A percentile compares a stretch with the other conserved stretches of the same genome.
Conservation (phyloP, 1,284 basidiomycete genomes). For the Marasmius oreades region DNA sequence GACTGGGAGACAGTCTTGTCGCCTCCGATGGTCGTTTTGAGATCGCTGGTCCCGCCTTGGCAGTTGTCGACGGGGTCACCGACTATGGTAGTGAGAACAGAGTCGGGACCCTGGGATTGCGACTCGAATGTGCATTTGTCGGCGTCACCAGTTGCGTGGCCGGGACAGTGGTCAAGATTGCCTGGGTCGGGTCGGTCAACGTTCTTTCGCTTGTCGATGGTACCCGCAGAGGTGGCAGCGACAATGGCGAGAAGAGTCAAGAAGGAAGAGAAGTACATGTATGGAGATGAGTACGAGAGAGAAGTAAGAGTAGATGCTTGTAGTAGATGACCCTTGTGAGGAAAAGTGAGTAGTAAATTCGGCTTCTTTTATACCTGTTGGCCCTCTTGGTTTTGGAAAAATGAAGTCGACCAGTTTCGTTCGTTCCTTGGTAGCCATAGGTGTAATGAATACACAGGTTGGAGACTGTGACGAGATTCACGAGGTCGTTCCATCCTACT, state of each 20-base stretch:
- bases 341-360: not conserved
- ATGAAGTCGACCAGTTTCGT: too few species aligned
- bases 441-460: too few species aligned
- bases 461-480: too few species aligned
- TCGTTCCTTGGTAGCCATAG: too few species aligned
- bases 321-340: not conserved
- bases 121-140: too few species aligned
- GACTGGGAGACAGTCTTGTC: not conserved
- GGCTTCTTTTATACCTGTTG: not conserved
- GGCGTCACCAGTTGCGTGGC: not conserved
- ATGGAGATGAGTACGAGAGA: not conserved
- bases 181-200: conserved; percentile 1
- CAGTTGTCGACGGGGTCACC: conserved; percentile 2
- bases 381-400: too few species aligned
- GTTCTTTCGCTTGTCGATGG: conserved; percentile 5
- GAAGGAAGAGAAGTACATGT: not conserved
- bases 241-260: not conserved
- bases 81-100: not conserved
- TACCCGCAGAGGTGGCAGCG: not conserved
- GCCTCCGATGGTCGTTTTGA: conserved; percentile 1
- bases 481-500: too few species aligned
- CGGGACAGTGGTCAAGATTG: conserved; percentile 1
- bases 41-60: conserved; percentile 1
- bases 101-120: not conserved
- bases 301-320: not conserved